Evolutionary conservation across 2,329 filamentous ascomycete species (phyloP), one percentile per base, ranked within the genome.

Genomic region (Fusarium citri): DNA sequence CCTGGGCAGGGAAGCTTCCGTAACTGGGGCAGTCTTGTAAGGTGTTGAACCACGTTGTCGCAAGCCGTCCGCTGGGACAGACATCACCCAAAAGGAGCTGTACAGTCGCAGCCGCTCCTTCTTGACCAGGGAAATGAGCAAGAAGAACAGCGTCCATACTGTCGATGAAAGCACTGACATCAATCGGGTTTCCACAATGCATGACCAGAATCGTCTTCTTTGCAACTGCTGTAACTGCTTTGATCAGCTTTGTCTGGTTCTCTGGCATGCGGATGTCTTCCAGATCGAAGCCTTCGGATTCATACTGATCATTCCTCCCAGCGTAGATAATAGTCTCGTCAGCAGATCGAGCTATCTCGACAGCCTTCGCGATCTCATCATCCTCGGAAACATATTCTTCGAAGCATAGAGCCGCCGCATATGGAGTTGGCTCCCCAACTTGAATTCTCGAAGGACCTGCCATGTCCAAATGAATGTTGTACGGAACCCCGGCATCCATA

Each of bases 221-320:
- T 8, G 67, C 55, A 5, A 47, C 60, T 6, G 61, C 60, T 7
- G 67, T 50, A 1, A 70, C 65, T 8, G 40, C 47, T 5, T 66
- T 70, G 43, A 70, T 66, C 34, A 70, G 22, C 20, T 28, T 41
- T 5, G 45, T 23, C 34, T 70, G 65, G 30, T 60, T 70, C 14
- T 67, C 59, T 2, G 61, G 58, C 23, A 66, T 50, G n/a, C 40
- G 48, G 18, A 60, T 70, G 8, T 56, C 47, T 3, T 66, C 65
- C 16, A 70, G 47, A 10, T 68, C 67, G 15, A 68, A 70, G 4
- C 67, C 67, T 22, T 70, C 67, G 1, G 61, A 70, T 25, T 70
- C 65, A 28, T 66, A 61, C 20, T 70, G 67, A 11, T 70, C 60
- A 6, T 63, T 70, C 18, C 67, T 53, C 3, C 67, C 67, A 5